Evolutionary conservation across 805 yeast genomes (phyloP).

Genomic region (Starmera quercuum): DNA sequence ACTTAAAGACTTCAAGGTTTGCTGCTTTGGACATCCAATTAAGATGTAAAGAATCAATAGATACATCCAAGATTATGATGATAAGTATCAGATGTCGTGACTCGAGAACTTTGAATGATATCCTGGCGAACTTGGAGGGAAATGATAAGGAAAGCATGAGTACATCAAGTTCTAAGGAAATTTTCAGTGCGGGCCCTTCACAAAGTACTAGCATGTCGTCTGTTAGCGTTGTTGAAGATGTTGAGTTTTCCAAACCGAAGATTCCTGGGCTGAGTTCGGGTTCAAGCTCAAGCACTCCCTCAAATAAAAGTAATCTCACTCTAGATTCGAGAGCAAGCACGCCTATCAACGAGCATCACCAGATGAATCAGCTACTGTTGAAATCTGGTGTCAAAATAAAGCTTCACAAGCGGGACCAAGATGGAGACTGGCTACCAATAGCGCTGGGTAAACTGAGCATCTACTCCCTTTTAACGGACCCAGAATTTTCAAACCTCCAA

Average conservation of each 20-base stretch:
- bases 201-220: slow-evolving; percentile 19
- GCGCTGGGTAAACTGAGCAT: slow-evolving; percentile 15
- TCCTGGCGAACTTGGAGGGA: slow-evolving; percentile 9
- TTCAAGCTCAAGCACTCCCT: too few species aligned
- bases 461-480: slow-evolving; percentile 12
- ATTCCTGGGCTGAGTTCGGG: too few species aligned
- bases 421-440: slow-evolving; percentile 20
- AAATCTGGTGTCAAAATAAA: slow-evolving; percentile 14
- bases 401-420: slow-evolving; percentile 15
- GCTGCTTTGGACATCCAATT: slow-evolving; percentile 11
- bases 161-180: slow-evolving; percentile 5
- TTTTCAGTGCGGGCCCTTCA: slow-evolving; percentile 14
- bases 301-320: too few species aligned
- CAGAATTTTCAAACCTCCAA: slow-evolving; percentile 13
- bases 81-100: slow-evolving; percentile 15
- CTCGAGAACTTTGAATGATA: slow-evolving; percentile 4
- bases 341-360: too few species aligned
- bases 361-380: slow-evolving; percentile 13
- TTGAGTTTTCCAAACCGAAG: slow-evolving; percentile 3
- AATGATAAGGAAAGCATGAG: not conserved
- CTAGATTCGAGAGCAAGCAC: too few species aligned
- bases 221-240: slow-evolving; percentile 3
- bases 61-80: slow-evolving; percentile 9
- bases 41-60: slow-evolving; percentile 7
- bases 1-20: slow-evolving; percentile 4